Percentiles rank a stretch among this genome's conserved stretches.
Evolutionary conservation across 208 protist genomes (phyloP).

Genomic region (Wallacemonas sp.): DNA sequence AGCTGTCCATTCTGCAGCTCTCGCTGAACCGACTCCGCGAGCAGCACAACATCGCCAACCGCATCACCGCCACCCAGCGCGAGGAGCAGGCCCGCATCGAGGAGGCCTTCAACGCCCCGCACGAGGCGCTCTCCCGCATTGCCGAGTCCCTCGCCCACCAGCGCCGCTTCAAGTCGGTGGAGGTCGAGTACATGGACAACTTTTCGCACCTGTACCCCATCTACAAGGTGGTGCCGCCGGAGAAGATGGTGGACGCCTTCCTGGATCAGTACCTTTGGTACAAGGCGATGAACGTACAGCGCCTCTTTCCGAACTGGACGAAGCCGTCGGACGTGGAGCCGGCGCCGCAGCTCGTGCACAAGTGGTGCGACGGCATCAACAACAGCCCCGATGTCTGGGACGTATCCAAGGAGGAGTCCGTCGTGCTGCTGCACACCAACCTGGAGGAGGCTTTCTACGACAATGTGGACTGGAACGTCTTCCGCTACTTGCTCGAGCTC

Average conservation of each 20-base stretch:
- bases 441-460: conserved; percentile 98
- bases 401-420: conserved; percentile 96
- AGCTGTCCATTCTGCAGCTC: conserved; percentile 99
- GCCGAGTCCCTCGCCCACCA: conserved; percentile 99
- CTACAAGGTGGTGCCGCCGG: conserved; percentile 99
- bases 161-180: conserved; percentile 99
- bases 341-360: conserved; percentile 99
- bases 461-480: conserved; percentile 99
- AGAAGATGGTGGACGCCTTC: conserved; percentile 99
- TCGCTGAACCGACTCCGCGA: conserved; percentile 99
- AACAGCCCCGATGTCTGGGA: conserved; percentile 99
- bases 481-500: conserved; percentile 99
- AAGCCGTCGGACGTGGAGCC: conserved; percentile 99
- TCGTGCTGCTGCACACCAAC: conserved; percentile 98
- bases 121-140: conserved; percentile 99
- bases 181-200: conserved; percentile 99
- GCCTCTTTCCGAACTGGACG: conserved; percentile 99
- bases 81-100: conserved; percentile 99
- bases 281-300: conserved; percentile 98
- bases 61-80: conserved; percentile 98
- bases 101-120: conserved; percentile 99
- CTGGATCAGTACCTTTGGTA: conserved; percentile 99
- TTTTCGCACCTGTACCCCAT: conserved; percentile 99
- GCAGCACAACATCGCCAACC: conserved; percentile 98
- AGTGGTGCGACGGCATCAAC: conserved; percentile 99